Conservation (phyloP, 768 basidiomycete genomes). For the Pisolithus orientalis region DNA sequence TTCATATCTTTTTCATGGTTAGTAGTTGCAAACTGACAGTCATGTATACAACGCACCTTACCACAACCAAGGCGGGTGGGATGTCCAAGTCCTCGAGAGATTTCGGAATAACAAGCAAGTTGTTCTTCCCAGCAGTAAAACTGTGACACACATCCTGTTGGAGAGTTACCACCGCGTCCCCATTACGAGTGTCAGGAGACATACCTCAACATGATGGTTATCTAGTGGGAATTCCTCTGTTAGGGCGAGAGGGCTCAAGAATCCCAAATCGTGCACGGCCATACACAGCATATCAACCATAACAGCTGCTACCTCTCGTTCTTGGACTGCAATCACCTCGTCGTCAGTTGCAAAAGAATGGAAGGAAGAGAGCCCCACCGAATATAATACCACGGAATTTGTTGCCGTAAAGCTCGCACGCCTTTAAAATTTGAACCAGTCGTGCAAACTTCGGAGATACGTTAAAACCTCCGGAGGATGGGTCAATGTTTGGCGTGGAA, state of each 20-base stretch:
- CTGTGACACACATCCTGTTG: constrained; percentile 44
- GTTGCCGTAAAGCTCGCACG: constrained; percentile 47
- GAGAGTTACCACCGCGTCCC: constrained; percentile 4
- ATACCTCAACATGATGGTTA: constrained; percentile 30
- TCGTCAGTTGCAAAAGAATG: constrained; percentile 4
- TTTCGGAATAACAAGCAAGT: constrained; percentile 59
- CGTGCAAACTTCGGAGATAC: constrained; percentile 61
- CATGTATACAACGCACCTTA: constrained; percentile 41
- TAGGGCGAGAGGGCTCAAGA: constrained; percentile 50
- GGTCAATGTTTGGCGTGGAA: constrained; percentile 55
- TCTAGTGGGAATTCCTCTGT: constrained; percentile 30
- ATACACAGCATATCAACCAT: constrained; percentile 54
- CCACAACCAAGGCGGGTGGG: constrained; percentile 49
- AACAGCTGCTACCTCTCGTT: constrained; percentile 46
- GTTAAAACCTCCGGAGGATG: constrained; percentile 54
- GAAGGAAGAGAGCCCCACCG: constrained; percentile 34
- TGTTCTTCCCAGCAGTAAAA: constrained; percentile 51
- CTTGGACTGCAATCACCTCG: constrained; percentile 39
- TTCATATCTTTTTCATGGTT: constrained; percentile 2
- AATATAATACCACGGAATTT: constrained; percentile 60
- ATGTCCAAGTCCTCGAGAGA: constrained; percentile 55
- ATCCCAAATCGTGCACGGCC: constrained; percentile 43
- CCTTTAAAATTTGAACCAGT: constrained; percentile 53
- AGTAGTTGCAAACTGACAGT: neutral
- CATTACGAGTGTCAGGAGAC: constrained; percentile 1